A percentile compares a stretch with the other conserved stretches of the same genome.
Evolutionary conservation across 2,329 filamentous ascomycete species (phyloP).

Genomic region (Talaromyces sp.): DNA sequence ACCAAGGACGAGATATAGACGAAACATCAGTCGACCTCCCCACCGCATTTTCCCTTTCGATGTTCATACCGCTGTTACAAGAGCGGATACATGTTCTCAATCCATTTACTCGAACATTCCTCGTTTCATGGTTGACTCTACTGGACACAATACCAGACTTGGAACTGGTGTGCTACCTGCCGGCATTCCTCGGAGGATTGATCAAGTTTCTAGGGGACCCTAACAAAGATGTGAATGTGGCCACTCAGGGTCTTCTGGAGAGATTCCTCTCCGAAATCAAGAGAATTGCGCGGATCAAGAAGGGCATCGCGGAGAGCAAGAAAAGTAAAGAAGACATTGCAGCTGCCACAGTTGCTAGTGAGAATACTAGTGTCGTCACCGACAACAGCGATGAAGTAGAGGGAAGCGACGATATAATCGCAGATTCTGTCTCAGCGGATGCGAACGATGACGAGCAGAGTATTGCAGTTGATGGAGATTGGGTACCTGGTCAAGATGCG

Average conservation of each 20-base stretch:
- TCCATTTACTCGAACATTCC: slow-evolving; percentile 88
- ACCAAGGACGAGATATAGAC: slow-evolving; percentile 44
- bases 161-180: slow-evolving; percentile 87
- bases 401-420: slow-evolving; percentile 55
- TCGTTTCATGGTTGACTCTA: slow-evolving; percentile 93
- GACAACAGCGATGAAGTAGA: slow-evolving; percentile 42
- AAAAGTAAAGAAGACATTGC: slow-evolving; percentile 65
- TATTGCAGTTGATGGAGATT: slow-evolving; percentile 76
- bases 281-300: slow-evolving; percentile 87
- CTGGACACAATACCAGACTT: slow-evolving; percentile 95
- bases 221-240: slow-evolving; percentile 90
- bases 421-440: slow-evolving; percentile 44
- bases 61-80: slow-evolving; percentile 88
- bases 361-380: slow-evolving; percentile 60
- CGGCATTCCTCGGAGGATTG: slow-evolving; percentile 83
- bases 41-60: slow-evolving; percentile 85
- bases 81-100: slow-evolving; percentile 93
- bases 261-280: slow-evolving; percentile 92
- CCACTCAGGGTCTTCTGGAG: slow-evolving; percentile 83
- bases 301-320: slow-evolving; percentile 82
- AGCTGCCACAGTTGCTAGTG: slow-evolving; percentile 67
- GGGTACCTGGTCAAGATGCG: slow-evolving; percentile 95
- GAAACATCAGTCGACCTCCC: slow-evolving; percentile 53
- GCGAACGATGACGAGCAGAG: slow-evolving; percentile 55
- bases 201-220: slow-evolving; percentile 89